Evolutionary conservation across 805 yeast species (phyloP), one percentile per base, ranked within the genome.

Genomic region (Candida chauliodis): DNA sequence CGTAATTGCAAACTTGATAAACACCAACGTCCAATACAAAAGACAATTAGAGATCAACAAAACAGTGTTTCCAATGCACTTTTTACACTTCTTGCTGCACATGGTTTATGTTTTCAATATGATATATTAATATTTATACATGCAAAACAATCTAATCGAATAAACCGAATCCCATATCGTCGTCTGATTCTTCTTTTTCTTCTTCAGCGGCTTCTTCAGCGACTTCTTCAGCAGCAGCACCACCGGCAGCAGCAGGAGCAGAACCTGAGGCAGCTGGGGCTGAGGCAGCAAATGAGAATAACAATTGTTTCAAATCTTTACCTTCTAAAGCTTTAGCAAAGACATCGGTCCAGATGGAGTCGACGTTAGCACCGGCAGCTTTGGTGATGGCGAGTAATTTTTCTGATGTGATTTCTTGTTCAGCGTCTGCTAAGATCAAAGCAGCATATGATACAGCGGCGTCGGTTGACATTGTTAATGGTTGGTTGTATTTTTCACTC

Each of bases 391-490:
- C 69, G 61, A 79, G 69, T 58, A 87, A 75, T 78, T 86, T 87
- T 69, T 84, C 91, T 56, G 93, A 46, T 52, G 95, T 78, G 81
- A 93, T 79, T 73, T 90, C 96, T 64, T 88, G 75, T 63, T 88
- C 96, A 63, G 97, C 87, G 68, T 91, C 99, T 55, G 97, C 96
- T 73, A 91, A 80, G 76, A 91, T 89, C 73, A 91, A 82, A 66
- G 98, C 96, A 71, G 99, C 98, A 85, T 88, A 89, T 59, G 96
- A 85, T 66, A 88, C 87, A 66, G 91, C 81, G 63, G 95, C 79
- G 79, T 89, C 95, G 61, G 78, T 63, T 71, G 95, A 84, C 95
- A 87, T 87, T 69, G 10, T 26, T 30, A 25, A 30, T 30, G 13
- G 6, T 19, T 18, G 8, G 7, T 18, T 10, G 11, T 8, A 16